Base-by-base conservation (phyloP, 352 stramenopile species). In the Phytophthora sojae region DNA sequence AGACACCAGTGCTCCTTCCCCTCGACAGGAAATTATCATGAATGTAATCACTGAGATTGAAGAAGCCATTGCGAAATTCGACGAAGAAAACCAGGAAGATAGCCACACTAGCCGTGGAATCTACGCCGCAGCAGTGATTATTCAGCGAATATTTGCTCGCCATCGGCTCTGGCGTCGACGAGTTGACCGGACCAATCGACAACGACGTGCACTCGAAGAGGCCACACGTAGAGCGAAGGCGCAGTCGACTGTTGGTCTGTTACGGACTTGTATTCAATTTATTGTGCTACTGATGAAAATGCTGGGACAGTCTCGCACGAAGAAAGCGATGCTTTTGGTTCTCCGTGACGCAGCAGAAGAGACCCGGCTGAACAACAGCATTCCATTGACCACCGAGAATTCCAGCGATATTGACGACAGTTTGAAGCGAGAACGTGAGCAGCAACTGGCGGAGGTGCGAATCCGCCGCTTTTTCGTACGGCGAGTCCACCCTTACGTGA, bases 381-480 rank as follows among this genome's bases (percentile, higher is more conserved):
- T 19, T 2, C 4, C 47, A 14, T 19, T 49, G 3, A 62, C 26
- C 1, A 56, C 59, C 21, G 44, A 50, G 8, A 32, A 57, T 7
- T 23, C 21, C 6, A 49, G 1, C 5, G 30, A 64, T n/a, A 17
- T 14, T 37, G 30, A 35, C 14, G 50, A 35, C 19, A 30, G 1
- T 23, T 53, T 60, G 37, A 30, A 66, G 7, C 29, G 15, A 37
- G 39, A 68, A 17, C 39, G 50, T 2, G 62, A 51, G 17, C 62
- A 42, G 2, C 53, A 54, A 51, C 56, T 92, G 14, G 76, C 84
- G 3, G 19, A 64, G 15, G 63, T 68, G 30, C 59, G 66, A 6
- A 82, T 93, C 63, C 53, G 76, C 57, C 76, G 77, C 9, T 93
- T 93, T 63, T 90, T 91, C 57, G 26, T 77, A 5, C 60, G 73